A percentile compares a stretch with the other conserved stretches of the same genome.
Conservation (phyloP, 1,284 basidiomycete species). For the Ceratobasidium sp. region DNA sequence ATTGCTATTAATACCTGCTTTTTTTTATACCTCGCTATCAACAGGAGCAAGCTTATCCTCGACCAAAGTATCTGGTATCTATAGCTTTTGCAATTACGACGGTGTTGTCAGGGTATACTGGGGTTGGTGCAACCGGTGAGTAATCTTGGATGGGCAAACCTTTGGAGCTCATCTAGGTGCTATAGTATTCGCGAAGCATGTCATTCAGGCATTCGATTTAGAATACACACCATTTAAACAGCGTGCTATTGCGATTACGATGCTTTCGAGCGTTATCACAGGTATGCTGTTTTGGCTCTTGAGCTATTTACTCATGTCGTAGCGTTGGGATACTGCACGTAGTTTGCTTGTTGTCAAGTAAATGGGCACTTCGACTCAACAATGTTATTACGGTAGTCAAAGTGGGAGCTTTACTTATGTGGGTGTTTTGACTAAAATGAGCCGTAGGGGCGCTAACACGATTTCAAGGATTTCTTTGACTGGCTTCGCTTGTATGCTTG, state of each 20-base stretch:
- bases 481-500: conserved; percentile 65
- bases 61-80: conserved; percentile 55
- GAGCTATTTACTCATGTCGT: neutral
- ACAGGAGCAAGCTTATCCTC: conserved; percentile 60
- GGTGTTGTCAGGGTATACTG: conserved; percentile 57
- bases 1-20: neutral
- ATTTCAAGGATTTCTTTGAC: conserved; percentile 43
- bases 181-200: conserved; percentile 53
- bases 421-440: neutral
- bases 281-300: conserved; percentile 30
- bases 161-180: neutral
- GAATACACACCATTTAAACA: conserved; percentile 50
- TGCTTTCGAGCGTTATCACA: conserved; percentile 51
- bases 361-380: conserved; percentile 53
- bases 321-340: neutral
- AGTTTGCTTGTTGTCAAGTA: conserved; percentile 52
- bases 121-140: conserved; percentile 9
- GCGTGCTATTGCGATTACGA: conserved; percentile 50
- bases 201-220: conserved; percentile 50
- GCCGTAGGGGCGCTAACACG: neutral
- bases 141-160: neutral
- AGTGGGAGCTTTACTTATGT: conserved; percentile 52
- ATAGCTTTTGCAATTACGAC: conserved; percentile 60
- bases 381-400: conserved; percentile 53
- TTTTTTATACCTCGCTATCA: neutral